These are phyloP conservation scores for Plasmopara viticola DNA, from an alignment of 352 stramenopile species.

Conservation along the genomic window DNA sequence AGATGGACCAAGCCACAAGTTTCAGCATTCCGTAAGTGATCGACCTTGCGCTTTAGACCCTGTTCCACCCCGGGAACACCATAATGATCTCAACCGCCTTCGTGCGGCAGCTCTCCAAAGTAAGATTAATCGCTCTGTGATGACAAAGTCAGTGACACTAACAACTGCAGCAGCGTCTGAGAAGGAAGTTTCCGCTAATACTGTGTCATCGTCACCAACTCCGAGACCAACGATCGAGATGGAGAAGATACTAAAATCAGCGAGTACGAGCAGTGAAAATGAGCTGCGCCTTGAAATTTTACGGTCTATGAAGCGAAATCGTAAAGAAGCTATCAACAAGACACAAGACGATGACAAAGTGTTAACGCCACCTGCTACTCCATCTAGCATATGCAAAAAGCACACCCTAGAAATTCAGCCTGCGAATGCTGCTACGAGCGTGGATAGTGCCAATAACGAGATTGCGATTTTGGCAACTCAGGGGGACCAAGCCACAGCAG, in stretches of 20 bases:
- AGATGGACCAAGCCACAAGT: slow-evolving; percentile 3
- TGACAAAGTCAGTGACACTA: slow-evolving; percentile 2
- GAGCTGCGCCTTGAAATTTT: slow-evolving; percentile 41
- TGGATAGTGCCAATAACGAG: background rate
- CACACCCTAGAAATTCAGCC: background rate
- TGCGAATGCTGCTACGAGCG: background rate
- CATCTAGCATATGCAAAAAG: background rate
- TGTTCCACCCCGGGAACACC: background rate
- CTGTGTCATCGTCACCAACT: slow-evolving; percentile 5
- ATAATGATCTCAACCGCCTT: slow-evolving; percentile 54
- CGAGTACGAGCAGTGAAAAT: slow-evolving; percentile 28
- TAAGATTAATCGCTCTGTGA: slow-evolving; percentile 42
- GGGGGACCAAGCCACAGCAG: background rate
- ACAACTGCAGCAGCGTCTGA: background rate
- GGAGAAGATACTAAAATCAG: slow-evolving; percentile 6
- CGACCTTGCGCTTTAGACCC: background rate
- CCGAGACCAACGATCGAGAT: background rate
- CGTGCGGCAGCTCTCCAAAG: slow-evolving; percentile 56
- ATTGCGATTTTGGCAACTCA: slow-evolving; percentile 1
- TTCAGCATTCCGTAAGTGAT: slow-evolving; percentile 15
- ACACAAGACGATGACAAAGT: slow-evolving; percentile 1
- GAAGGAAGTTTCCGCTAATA: background rate
- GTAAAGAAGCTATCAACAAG: slow-evolving; percentile 14
- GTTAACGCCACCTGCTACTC: background rate
- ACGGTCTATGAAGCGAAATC: slow-evolving; percentile 38